Percentiles rank a stretch among this genome's conserved stretches.
Evolutionary conservation across 306 rosid genomes (phyloP).

Genomic region (Prunus salicina): DNA sequence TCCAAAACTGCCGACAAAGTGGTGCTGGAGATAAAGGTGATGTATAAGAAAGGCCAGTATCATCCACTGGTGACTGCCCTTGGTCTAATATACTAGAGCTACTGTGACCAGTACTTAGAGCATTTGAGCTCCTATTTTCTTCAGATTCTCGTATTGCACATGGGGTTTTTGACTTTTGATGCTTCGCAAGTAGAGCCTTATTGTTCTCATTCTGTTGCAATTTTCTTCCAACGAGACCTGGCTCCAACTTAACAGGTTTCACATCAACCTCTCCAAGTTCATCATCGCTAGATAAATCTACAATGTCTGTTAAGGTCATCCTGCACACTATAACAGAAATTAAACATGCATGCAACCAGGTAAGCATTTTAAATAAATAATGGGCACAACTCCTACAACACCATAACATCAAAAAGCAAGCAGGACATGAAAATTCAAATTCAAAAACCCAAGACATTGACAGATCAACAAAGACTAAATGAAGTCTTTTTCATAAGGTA

Average conservation of each 20-base stretch:
- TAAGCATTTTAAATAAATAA: slow-evolving; percentile 4
- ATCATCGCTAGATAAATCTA: slow-evolving; percentile 74
- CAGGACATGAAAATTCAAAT: neutral
- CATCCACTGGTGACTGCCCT: slow-evolving; percentile 57
- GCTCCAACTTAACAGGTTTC: slow-evolving; percentile 53
- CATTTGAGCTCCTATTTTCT: slow-evolving; percentile 51
- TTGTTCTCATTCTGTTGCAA: slow-evolving; percentile 15
- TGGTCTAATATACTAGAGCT: slow-evolving; percentile 68
- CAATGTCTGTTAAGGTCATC: slow-evolving; percentile 53
- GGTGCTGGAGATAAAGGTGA: slow-evolving; percentile 62
- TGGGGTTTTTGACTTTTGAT: slow-evolving; percentile 18
- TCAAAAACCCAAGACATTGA: neutral
- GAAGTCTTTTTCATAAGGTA: neutral
- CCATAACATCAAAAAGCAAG: neutral
- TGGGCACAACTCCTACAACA: neutral
- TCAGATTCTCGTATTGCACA: slow-evolving; percentile 38
- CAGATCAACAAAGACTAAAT: neutral
- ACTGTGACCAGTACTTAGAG: slow-evolving; percentile 56
- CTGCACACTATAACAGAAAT: slow-evolving; percentile 32
- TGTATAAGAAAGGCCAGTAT: slow-evolving; percentile 49
- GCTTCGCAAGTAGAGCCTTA: slow-evolving; percentile 20
- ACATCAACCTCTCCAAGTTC: slow-evolving; percentile 46
- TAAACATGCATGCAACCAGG: slow-evolving; percentile 9
- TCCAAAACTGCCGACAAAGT: slow-evolving; percentile 81
- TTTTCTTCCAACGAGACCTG: slow-evolving; percentile 21